These are phyloP conservation scores for Rhynchosporium graminicola DNA, from an alignment of 2,329 filamentous ascomycete species.

Conservation along the genomic window DNA sequence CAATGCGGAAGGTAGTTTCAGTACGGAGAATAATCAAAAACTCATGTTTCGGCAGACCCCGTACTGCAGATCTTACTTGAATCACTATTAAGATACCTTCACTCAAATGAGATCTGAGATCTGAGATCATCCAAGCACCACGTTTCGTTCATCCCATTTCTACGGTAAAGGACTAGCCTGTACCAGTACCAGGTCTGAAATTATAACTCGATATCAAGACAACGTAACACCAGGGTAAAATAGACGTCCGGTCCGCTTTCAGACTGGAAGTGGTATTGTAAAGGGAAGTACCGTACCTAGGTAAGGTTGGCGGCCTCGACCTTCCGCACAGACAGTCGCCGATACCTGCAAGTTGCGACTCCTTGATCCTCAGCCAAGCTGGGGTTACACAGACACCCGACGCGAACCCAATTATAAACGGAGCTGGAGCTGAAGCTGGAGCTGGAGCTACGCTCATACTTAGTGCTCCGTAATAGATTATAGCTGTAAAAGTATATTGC, in stretches of 20 bases:
- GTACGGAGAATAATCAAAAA: no score
- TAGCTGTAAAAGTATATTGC: background rate
- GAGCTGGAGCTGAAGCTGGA: background rate
- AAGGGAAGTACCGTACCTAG: no score
- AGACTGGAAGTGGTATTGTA: background rate
- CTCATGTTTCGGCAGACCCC: no score
- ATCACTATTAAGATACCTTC: no score
- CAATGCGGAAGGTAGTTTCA: no score
- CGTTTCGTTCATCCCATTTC: constrained; percentile 4
- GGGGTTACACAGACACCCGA: background rate
- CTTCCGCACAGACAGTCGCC: background rate
- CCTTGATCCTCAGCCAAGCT: constrained; percentile 1
- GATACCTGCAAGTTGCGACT: background rate
- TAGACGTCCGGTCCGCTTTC: background rate
- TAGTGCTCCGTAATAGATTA: no score
- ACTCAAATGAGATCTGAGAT: no score
- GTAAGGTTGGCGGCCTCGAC: background rate
- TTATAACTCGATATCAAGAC: background rate
- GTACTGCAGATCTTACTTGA: no score
- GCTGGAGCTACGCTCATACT: background rate
- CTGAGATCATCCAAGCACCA: no score
- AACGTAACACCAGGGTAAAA: background rate
- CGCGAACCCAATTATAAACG: background rate
- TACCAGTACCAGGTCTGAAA: background rate
- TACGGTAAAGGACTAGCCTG: background rate